These are phyloP conservation scores for Cryptococcus sp. DNA, from an alignment of 1,284 basidiomycete species.

Conservation along the genomic window DNA sequence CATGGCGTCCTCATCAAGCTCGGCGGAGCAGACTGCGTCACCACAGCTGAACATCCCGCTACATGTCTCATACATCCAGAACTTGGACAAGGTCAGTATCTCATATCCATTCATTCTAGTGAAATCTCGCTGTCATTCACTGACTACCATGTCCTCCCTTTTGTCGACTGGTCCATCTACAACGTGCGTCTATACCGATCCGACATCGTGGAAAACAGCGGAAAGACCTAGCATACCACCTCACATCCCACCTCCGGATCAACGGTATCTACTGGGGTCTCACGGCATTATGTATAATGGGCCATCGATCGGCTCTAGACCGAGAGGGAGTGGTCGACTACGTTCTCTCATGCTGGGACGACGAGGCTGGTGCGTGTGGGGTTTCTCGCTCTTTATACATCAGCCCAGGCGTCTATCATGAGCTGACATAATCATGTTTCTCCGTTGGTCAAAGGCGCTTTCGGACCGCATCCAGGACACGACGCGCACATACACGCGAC, in stretches of 20 bases:
- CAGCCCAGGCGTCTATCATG: neutral
- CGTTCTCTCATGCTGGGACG: conserved; percentile 92
- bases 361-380: conserved; percentile 71
- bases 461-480: conserved; percentile 88
- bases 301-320: conserved; percentile 72
- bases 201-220: conserved; percentile 57
- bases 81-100: conserved; percentile 63
- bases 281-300: conserved; percentile 81
- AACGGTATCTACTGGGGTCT: conserved; percentile 98
- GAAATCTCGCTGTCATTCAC: too few relatives aligned
- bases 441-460: conserved; percentile 66
- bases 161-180: too few relatives aligned
- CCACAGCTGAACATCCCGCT: conserved; percentile 53
- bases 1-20: conserved; percentile 7
- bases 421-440: neutral
- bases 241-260: conserved; percentile 89
- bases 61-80: conserved; percentile 73
- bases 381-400: neutral
- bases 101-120: neutral
- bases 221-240: conserved; percentile 85
- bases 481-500: conserved; percentile 89
- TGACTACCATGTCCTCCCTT: too few relatives aligned
- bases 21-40: neutral
- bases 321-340: conserved; percentile 83
- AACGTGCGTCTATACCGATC: neutral